A percentile compares a stretch with the other conserved stretches of the same genome.
phyloP scores from a whole-genome alignment of 495 filamentous ascomycete genomes.

The Letharia lupina region DNA sequence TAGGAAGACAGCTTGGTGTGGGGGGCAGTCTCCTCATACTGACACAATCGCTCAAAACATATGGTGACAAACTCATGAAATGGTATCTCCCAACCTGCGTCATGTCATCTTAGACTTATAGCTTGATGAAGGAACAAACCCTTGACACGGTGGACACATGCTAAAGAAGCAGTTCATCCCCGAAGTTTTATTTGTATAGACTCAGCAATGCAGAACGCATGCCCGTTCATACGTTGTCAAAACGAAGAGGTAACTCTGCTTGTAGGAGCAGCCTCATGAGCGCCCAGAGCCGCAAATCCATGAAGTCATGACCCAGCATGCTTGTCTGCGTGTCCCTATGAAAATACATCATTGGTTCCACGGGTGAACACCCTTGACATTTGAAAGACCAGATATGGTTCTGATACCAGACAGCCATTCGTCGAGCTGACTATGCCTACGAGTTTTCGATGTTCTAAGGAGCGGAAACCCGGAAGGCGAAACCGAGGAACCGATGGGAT shows the following conservation, averaged over 20 bases:
- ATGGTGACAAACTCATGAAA: too few relatives aligned
- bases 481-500: not conserved
- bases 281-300: not conserved
- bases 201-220: not conserved
- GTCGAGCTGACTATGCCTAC: not conserved
- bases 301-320: not conserved
- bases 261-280: not conserved
- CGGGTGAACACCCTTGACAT: not conserved
- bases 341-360: not conserved
- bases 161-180: not conserved
- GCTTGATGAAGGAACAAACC: not conserved
- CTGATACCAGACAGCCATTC: not conserved
- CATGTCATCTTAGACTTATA: not conserved
- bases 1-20: too few relatives aligned
- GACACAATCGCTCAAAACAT: too few relatives aligned
- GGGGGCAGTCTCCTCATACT: too few relatives aligned
- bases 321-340: not conserved
- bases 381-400: not conserved
- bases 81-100: not conserved
- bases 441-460: not conserved
- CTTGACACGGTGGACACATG: not conserved
- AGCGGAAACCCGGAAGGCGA: too few relatives aligned
- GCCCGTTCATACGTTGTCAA: not conserved
- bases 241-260: not conserved
- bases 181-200: not conserved